Base-by-base conservation (phyloP, 805 yeast species). In the Zygoascus tannicola region DNA sequence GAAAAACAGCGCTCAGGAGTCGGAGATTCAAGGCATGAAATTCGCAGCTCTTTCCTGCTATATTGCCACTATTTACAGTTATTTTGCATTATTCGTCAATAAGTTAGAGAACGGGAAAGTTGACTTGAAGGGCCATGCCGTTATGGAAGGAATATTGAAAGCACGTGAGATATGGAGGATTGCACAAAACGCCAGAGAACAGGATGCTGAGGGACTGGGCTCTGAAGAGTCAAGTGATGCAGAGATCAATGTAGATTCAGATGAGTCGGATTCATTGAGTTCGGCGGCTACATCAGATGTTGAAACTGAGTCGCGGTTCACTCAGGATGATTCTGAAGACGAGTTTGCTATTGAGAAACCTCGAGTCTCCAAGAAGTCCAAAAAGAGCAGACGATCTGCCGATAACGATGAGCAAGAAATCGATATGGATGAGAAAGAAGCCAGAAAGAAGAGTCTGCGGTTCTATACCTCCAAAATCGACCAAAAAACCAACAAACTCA, bases 381-480 rank as follows among this genome's bases (percentile, higher is more conserved):
- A 33, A 50, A 54, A 50, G 2, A 42, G 50, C 48, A 7, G 7
- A 12, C 30, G 10, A 7, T 92, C 82, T 60, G 80, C 67, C 56
- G 70, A 76, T n/a, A 50, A 78, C 22, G 77, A 73, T 28, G 73
- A 84, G 36, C 94, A 84, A 41, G 92, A 78, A 22, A 79, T 86
- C 39, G 97, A 92, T 63, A 72, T 74, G 37, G 94, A 85, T 57
- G 97, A 87, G 46, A 90, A 88, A 67, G 76, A 74, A 47, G 75
- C 79, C 18, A 78, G 94, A 55, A 83, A 81, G 69, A 77, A 76
- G 58, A 74, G 94, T 2, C 75, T 92, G 56, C 80, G 97, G 48
- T 92, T 92, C 78, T 92, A 92, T 72, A 92, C 98, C 1, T 85
- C 97, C 46, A 88, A 90, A 65, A 88, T 92, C 63, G 96, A 87